Evolutionary conservation across 257 asterid species (phyloP), one percentile per base, ranked within the genome.

Genomic region (Dorcoceras hygrometricum): DNA sequence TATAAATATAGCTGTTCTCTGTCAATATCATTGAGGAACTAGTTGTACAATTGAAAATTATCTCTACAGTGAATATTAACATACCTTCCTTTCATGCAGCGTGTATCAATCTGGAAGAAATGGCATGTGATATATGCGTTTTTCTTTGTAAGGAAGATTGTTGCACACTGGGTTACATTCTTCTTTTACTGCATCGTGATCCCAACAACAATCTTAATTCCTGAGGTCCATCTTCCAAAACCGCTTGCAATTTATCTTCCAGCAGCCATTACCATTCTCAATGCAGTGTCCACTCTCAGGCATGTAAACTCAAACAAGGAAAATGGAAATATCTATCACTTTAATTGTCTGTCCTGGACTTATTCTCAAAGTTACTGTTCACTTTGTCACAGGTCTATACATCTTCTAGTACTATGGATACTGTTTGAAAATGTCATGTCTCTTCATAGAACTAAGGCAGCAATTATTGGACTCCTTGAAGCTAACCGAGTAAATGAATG

Each of bases 91-190:
- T 51, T 62, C 66, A 27, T 70, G 86, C 91, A 87, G 95, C 83
- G 87, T 20, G 95, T 84, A 28, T 79, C 91, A 59, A 25, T 77
- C 29, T 87, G 78, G 80, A 87, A 87, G 76, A 84, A 85, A 68
- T 77, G 85, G 72, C 86, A 87, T 59, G 84, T 87, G 28, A 83
- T 87, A 36, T 83, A 84, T 6, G 84, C 80, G 28, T 88, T 88
- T 82, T 91, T 91, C 90, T 91, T 81, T 62, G 98, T 92, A 72
- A 84, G 98, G 77, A 92, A 92, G 84, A 87, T 89, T 71, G 78
- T 92, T 27, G 98, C 98, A 53, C 98, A 89, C 59, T 80, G 90
- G 93, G 93, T 89, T 61, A 92, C 97, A 70, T 92, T 89, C 78
- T 86, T 89, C 93, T 83, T 92, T 71, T 92, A 89, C 82, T 92